Conservation (phyloP, 169 alveolate species). For the Plasmodium gallinaceum region DNA sequence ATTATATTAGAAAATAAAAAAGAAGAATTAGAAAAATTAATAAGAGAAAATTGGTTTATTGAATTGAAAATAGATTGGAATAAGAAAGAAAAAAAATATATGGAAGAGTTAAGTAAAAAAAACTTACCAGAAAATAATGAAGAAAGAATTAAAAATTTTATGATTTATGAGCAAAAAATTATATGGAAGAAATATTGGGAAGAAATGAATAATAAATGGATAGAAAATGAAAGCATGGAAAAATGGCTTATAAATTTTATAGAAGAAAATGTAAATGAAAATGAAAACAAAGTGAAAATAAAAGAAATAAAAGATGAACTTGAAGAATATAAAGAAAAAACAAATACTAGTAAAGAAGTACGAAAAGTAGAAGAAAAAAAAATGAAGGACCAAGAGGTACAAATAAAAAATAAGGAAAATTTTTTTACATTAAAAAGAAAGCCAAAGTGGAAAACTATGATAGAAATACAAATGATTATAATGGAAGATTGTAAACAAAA, state of each 20-base stretch:
- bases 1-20: neutral
- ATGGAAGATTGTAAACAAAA: neutral
- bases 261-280: neutral
- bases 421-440: neutral
- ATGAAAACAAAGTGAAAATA: neutral
- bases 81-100: neutral
- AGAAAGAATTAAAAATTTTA: neutral
- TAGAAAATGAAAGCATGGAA: neutral
- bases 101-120: neutral
- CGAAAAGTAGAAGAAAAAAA: neutral
- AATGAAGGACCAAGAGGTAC: too few species aligned
- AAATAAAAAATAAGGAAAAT: neutral
- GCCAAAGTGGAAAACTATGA: neutral
- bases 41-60: neutral
- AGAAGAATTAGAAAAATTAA: neutral
- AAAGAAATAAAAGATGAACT: neutral
- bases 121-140: neutral
- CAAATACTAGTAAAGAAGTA: neutral
- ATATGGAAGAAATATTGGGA: constrained; percentile 4
- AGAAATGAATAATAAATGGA: neutral
- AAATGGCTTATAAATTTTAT: neutral
- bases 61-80: constrained; percentile 8
- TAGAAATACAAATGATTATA: neutral
- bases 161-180: neutral
- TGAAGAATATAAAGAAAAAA: too few species aligned